Conservation (phyloP, 768 basidiomycete genomes). For the Hypsizygus marmoreus region DNA sequence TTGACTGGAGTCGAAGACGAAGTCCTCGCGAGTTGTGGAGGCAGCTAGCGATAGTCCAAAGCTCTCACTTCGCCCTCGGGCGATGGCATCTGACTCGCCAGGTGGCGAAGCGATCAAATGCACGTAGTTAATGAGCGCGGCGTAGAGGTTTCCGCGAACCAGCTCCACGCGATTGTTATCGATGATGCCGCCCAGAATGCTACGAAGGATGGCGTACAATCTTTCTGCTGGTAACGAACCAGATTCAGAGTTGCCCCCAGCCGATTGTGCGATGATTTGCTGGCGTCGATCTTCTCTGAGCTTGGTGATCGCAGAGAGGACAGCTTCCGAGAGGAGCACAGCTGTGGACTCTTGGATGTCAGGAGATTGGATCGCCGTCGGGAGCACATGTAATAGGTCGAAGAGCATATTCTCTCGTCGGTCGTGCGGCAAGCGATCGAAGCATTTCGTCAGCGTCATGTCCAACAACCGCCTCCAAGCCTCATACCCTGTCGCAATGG, state of each 20-base stretch:
- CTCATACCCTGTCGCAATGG: constrained; percentile 70
- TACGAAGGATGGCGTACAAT: constrained; percentile 71
- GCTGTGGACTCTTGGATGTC: constrained; percentile 73
- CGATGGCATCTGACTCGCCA: constrained; percentile 10
- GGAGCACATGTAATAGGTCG: constrained; percentile 84
- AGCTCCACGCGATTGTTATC: constrained; percentile 80
- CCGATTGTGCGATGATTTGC: constrained; percentile 66
- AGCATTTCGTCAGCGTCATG: constrained; percentile 84
- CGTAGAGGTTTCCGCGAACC: constrained; percentile 94
- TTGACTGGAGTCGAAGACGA: constrained; percentile 38
- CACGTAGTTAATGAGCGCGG: constrained; percentile 85
- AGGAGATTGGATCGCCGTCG: constrained; percentile 62
- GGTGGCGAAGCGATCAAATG: constrained; percentile 60
- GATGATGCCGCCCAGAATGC: constrained; percentile 71
- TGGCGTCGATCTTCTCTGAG: constrained; percentile 81
- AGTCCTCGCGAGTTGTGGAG: constrained; percentile 45
- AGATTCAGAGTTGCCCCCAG: constrained; percentile 61
- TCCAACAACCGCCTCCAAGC: constrained; percentile 87
- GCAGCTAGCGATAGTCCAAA: constrained; percentile 32
- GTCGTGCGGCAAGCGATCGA: constrained; percentile 78
- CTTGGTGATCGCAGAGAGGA: constrained; percentile 83
- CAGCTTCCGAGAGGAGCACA: constrained; percentile 80
- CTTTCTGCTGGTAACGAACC: constrained; percentile 80
- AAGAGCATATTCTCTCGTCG: constrained; percentile 87
- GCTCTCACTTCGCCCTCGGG: constrained; percentile 3